Conservation (phyloP, 2,329 filamentous ascomycete species). For the Xylariaceae sp. region DNA sequence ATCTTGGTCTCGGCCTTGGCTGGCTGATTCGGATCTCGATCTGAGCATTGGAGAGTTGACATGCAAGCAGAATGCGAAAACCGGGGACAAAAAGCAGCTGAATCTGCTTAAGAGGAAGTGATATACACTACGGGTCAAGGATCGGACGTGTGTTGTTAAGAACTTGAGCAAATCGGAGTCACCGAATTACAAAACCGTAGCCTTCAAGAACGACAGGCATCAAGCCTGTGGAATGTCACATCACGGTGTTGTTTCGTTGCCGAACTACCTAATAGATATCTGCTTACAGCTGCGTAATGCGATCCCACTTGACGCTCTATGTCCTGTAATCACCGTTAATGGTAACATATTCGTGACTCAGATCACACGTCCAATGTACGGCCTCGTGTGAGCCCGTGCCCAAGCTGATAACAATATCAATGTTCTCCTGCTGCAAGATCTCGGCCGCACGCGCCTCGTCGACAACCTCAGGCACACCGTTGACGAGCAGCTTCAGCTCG, state of each 20-base stretch:
- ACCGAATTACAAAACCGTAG: background rate
- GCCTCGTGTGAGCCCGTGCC: slow-evolving; percentile 65
- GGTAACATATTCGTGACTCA: slow-evolving; percentile 69
- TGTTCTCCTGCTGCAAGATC: slow-evolving; percentile 71
- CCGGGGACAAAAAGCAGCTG: too few species aligned
- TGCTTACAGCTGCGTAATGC: background rate
- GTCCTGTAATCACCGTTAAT: slow-evolving; percentile 24
- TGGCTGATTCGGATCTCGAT: too few species aligned
- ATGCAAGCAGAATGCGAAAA: too few species aligned
- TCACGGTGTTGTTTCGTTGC: background rate
- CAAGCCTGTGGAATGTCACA: background rate
- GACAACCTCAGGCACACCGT: slow-evolving; percentile 74
- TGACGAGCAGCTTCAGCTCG: slow-evolving; percentile 70
- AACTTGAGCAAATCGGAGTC: background rate
- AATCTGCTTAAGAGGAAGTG: too few species aligned
- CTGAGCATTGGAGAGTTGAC: too few species aligned
- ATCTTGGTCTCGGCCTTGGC: too few species aligned
- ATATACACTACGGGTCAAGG: too few species aligned
- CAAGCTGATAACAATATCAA: slow-evolving; percentile 71
- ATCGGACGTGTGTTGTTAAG: too few species aligned
- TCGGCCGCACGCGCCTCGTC: slow-evolving; percentile 71
- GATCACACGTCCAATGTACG: slow-evolving; percentile 81
- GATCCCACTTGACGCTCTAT: slow-evolving; percentile 8
- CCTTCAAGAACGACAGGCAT: background rate
- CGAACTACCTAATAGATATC: background rate